These are phyloP conservation scores for Monosporascus sp. DNA, from an alignment of 2,329 filamentous ascomycete genomes.

Conservation along the genomic window DNA sequence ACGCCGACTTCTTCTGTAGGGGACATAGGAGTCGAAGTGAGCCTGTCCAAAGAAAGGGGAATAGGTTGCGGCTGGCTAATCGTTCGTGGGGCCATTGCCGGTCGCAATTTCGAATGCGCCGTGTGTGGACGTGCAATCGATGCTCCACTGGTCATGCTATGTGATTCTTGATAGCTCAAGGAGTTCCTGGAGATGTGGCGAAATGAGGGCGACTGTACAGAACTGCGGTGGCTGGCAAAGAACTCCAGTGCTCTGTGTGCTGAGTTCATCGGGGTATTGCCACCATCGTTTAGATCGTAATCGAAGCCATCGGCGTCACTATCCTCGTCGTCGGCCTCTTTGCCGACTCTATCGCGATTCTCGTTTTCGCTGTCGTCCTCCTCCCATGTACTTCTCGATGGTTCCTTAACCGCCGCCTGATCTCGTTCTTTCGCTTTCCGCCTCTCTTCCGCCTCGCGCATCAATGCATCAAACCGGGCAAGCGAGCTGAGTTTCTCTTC, in stretches of 20 bases:
- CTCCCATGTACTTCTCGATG: conserved; percentile 47
- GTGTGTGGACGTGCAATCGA: conserved; percentile 46
- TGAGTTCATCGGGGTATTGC: conserved; percentile 35
- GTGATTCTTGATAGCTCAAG: conserved; percentile 17
- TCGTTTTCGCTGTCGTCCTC: conserved; percentile 40
- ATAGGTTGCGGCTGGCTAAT: conserved; percentile 46
- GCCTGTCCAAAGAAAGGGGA: conserved; percentile 14
- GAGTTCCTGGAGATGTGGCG: conserved; percentile 29
- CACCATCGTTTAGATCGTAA: conserved; percentile 21
- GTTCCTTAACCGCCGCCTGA: conserved; percentile 26
- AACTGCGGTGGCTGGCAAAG: conserved; percentile 39
- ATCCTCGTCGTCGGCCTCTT: conserved; percentile 33
- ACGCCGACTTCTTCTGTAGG: conserved; percentile 29
- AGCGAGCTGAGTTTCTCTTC: conserved; percentile 61
- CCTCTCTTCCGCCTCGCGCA: conserved; percentile 55
- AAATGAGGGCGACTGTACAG: conserved; percentile 24
- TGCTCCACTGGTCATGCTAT: conserved; percentile 24
- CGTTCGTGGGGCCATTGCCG: conserved; percentile 37
- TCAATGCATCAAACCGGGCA: conserved; percentile 60
- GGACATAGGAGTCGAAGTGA: conserved; percentile 8
- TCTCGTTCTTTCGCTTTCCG: conserved; percentile 35
- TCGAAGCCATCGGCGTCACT: conserved; percentile 35
- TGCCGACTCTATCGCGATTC: conserved; percentile 34
- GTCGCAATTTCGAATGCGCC: conserved; percentile 44
- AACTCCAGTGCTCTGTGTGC: conserved; percentile 47